phyloP scores from a whole-genome alignment of 2,329 filamentous ascomycete species.

The Talaromyces amestolkiae region DNA sequence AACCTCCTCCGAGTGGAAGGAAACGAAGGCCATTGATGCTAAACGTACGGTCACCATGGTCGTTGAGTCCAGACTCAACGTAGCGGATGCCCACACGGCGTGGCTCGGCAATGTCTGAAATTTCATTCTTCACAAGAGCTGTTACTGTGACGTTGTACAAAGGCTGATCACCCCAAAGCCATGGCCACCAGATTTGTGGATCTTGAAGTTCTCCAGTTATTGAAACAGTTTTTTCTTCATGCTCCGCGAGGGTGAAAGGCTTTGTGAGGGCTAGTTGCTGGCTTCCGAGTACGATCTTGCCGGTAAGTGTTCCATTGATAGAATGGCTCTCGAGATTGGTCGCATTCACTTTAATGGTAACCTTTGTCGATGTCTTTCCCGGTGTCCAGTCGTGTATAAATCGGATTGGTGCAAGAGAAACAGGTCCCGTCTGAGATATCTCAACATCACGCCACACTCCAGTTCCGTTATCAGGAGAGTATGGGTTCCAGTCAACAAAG shows the following conservation, averaged over 20 bases:
- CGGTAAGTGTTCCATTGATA: constrained; percentile 25
- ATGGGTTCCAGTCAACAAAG: constrained; percentile 63
- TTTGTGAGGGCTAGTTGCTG: constrained; percentile 28
- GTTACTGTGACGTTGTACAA: constrained; percentile 46
- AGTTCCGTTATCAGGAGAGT: constrained; percentile 61
- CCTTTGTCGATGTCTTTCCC: constrained; percentile 38
- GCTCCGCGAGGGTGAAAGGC: constrained; percentile 39
- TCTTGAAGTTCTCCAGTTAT: constrained; percentile 41
- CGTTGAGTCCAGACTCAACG: constrained; percentile 54
- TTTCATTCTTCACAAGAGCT: constrained; percentile 23
- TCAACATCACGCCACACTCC: constrained; percentile 62
- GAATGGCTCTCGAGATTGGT: constrained; percentile 31
- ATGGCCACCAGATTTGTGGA: constrained; percentile 62
- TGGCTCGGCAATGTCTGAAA: constrained; percentile 36
- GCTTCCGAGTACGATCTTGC: constrained; percentile 23
- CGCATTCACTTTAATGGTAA: constrained; percentile 42
- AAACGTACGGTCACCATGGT: constrained; percentile 56
- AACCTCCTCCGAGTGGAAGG: constrained; percentile 61
- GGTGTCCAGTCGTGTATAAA: constrained; percentile 46
- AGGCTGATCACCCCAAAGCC: constrained; percentile 57
- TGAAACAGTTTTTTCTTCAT: constrained; percentile 40
- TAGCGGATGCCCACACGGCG: constrained; percentile 54
- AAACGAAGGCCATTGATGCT: constrained; percentile 57
- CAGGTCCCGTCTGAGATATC: constrained; percentile 55
- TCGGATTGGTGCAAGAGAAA: constrained; percentile 46